A percentile compares a stretch with the other conserved stretches of the same genome.
These are phyloP conservation scores for Xylariaceae sp. DNA, from an alignment of 2,329 filamentous ascomycete species.

Conservation along the genomic window DNA sequence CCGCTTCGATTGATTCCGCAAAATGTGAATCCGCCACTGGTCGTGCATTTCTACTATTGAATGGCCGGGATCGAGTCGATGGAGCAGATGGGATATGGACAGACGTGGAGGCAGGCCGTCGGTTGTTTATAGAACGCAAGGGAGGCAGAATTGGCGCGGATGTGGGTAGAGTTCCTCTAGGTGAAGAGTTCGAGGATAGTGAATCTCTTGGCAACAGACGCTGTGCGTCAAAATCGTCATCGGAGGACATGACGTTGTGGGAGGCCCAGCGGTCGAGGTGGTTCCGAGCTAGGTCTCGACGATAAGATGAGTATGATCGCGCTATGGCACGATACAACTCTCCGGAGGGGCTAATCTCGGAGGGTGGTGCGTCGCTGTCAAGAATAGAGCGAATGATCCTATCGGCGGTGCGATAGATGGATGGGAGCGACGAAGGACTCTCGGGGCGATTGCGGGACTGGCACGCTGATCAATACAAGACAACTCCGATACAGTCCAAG, in stretches of 20 bases:
- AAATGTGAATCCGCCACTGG: no score
- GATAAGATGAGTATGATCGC: conserved; percentile 33
- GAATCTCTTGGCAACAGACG: conserved; percentile 36
- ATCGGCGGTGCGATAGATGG: conserved; percentile 29
- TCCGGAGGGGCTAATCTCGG: conserved; percentile 39
- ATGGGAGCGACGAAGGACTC: conserved; percentile 24
- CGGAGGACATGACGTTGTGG: conserved; percentile 34
- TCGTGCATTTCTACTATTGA: no score
- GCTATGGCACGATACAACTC: conserved; percentile 41
- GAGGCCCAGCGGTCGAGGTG: conserved; percentile 25
- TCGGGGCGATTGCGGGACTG: conserved; percentile 32
- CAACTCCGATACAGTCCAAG: not conserved
- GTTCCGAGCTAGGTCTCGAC: conserved; percentile 23
- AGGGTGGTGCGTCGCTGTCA: conserved; percentile 34
- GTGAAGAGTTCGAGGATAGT: conserved; percentile 24
- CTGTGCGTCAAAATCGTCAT: conserved; percentile 33
- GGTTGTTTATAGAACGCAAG: conserved; percentile 33
- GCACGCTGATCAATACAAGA: conserved; percentile 7
- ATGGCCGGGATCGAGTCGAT: conserved; percentile 20
- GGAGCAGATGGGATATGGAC: conserved; percentile 20
- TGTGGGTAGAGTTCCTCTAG: conserved; percentile 23
- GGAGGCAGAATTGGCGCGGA: conserved; percentile 34
- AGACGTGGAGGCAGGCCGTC: conserved; percentile 27
- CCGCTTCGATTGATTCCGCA: conserved; percentile 17
- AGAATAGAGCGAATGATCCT: conserved; percentile 37